A percentile compares a stretch with the other conserved stretches of the same genome.
Conservation (phyloP, 257 asterid genomes). For the Capsicum pubescens region DNA sequence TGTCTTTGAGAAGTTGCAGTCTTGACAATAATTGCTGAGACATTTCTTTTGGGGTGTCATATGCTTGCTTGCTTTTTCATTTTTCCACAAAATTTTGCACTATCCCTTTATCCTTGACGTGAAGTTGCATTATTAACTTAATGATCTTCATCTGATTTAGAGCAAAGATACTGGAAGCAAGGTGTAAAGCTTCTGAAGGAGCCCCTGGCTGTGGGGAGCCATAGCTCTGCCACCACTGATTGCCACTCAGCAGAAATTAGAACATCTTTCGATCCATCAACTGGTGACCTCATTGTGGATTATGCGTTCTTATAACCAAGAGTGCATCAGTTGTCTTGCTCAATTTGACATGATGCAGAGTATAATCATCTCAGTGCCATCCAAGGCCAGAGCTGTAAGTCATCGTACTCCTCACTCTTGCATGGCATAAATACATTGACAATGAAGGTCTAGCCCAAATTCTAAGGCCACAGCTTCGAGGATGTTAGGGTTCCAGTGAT, state of each 20-base stretch:
- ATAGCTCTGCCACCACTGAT: constrained; percentile 27
- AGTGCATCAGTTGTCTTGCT: neutral
- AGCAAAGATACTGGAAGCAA: constrained; percentile 85
- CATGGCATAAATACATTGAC: neutral
- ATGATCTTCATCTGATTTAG: constrained; percentile 42
- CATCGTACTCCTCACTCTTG: neutral
- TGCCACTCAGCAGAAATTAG: constrained; percentile 50
- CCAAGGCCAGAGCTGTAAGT: constrained; percentile 3
- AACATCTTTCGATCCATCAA: constrained; percentile 66
- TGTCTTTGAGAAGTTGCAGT: neutral
- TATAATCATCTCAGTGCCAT: neutral
- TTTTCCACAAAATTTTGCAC: neutral
- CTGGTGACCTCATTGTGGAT: constrained; percentile 60
- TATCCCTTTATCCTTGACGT: neutral
- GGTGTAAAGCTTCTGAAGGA: constrained; percentile 74
- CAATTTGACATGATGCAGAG: neutral
- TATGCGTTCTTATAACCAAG: constrained; percentile 46
- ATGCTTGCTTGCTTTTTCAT: neutral
- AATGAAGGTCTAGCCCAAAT: constrained; percentile 3
- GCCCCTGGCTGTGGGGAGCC: constrained; percentile 53
- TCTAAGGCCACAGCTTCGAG: neutral
- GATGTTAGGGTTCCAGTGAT: neutral
- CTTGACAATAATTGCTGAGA: neutral
- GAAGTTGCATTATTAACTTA: neutral
- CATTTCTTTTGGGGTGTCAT: neutral